Base-by-base conservation (phyloP, 2,329 filamentous ascomycete species). In the Byssochlamys sp. region DNA sequence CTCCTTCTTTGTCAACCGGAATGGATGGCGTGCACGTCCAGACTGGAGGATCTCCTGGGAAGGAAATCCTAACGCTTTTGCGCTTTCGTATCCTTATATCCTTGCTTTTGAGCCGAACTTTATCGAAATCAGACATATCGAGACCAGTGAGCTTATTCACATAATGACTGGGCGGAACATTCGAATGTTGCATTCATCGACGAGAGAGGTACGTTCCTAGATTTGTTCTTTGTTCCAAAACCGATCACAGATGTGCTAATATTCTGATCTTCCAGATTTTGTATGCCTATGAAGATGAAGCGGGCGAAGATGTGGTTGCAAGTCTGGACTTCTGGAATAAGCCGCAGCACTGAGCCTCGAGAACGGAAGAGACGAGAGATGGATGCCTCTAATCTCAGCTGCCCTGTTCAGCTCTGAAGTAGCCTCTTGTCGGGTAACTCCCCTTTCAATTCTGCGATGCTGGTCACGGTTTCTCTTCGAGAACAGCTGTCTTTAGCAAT, bases 1-100 rank as follows among this genome's bases (percentile, higher is more conserved):
- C 75, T 96, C 90, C 11, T 99, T 99, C 83, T 99, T 97, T 69
- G 94, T 99, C 70, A 97, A 99, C 75, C 85, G 94, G 67, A 97
- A 99, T 72, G 94, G 94, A 39, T 99, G 94, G 94, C 86, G 94
- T 61, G 92, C 92, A 56, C 83, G 91, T 67, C 91, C 91, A 4
- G 94, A 99, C 73, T 99, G 94, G 94, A 87, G 88, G 67, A 96
- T 99, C 69, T 88, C 92, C 62, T 99, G 94, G 94, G 94, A 99
- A 77, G 94, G 94, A 57, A 89, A 85, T 51, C 94, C 94, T 48
- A 88, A 90, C 67, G 87, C 86, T 58, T 99, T 99, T 73, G 94
- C 94, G 1, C 85, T 97, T 56, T 96, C 91, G 64, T 95, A 95
- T 68, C 94, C 94, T 53, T 99, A 95, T 81, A 96, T 99, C 62